These are phyloP conservation scores for Hypoxylon fragiforme DNA, from an alignment of 495 filamentous ascomycete genomes.

Conservation along the genomic window DNA sequence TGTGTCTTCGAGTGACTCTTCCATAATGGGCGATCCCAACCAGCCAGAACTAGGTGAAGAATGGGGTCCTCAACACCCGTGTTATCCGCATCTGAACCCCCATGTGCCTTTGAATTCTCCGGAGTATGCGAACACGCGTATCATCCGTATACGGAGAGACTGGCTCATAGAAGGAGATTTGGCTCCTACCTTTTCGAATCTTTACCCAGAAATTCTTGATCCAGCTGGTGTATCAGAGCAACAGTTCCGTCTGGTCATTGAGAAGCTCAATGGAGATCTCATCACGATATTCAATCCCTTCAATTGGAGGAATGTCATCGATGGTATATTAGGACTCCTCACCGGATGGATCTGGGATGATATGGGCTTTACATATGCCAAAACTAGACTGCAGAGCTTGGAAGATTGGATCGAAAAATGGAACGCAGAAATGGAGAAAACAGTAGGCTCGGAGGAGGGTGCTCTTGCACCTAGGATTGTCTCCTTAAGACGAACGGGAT, in stretches of 20 bases:
- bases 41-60: slow-evolving; percentile 58
- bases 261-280: slow-evolving; percentile 73
- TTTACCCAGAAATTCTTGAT: slow-evolving; percentile 94
- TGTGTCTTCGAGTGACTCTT: slow-evolving; percentile 54
- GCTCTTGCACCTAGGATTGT: slow-evolving; percentile 68
- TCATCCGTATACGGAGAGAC: slow-evolving; percentile 88
- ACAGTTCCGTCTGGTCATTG: slow-evolving; percentile 79
- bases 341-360: slow-evolving; percentile 97
- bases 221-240: slow-evolving; percentile 75
- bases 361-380: slow-evolving; percentile 70
- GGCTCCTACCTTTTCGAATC: slow-evolving; percentile 89
- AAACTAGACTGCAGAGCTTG: slow-evolving; percentile 64
- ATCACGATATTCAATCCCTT: slow-evolving; percentile 75
- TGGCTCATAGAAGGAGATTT: slow-evolving; percentile 89
- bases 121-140: slow-evolving; percentile 74
- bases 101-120: slow-evolving; percentile 78
- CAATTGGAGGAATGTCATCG: slow-evolving; percentile 68
- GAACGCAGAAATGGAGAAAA: slow-evolving; percentile 67
- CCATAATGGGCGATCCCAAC: slow-evolving; percentile 57
- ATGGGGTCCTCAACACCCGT: slow-evolving; percentile 90
- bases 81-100: slow-evolving; percentile 90
- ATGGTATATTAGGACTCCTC: slow-evolving; percentile 71
- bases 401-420: slow-evolving; percentile 80
- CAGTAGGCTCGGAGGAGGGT: slow-evolving; percentile 54
- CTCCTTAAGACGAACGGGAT: slow-evolving; percentile 77